Percentiles rank a stretch among this genome's conserved stretches.
phyloP scores from a whole-genome alignment of 2,329 filamentous ascomycete genomes.

The Bipolaris zeicola region DNA sequence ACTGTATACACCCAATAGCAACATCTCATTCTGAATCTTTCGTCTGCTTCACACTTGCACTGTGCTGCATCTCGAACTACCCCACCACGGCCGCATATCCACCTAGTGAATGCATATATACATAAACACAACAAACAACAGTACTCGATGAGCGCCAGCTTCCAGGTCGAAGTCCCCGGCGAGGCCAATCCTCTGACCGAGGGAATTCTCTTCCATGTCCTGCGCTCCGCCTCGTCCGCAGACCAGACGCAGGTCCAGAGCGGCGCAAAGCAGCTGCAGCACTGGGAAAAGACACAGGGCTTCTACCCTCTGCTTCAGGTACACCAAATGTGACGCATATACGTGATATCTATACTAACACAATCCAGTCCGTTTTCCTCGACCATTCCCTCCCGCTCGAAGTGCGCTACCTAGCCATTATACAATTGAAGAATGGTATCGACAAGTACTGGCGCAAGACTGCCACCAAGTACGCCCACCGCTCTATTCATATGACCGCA shows the following conservation, averaged over 20 bases:
- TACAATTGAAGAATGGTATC: slow-evolving; percentile 95
- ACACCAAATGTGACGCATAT: background rate
- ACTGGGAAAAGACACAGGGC: slow-evolving; percentile 56
- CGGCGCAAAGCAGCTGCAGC: slow-evolving; percentile 58
- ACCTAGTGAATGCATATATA: background rate
- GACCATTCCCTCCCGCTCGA: slow-evolving; percentile 77
- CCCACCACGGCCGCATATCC: slow-evolving; percentile 18
- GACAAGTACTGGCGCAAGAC: slow-evolving; percentile 92
- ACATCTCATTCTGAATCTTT: background rate
- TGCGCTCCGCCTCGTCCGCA: slow-evolving; percentile 55
- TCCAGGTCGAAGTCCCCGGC: slow-evolving; percentile 70
- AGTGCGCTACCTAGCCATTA: slow-evolving; percentile 85
- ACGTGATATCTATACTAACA: slow-evolving; percentile 12
- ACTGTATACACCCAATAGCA: background rate
- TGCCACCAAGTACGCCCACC: slow-evolving; percentile 62
- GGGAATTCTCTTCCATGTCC: slow-evolving; percentile 54
- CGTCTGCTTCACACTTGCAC: background rate
- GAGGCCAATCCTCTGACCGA: slow-evolving; percentile 69
- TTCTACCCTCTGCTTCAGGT: slow-evolving; percentile 57
- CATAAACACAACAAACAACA: background rate
- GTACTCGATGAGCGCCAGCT: slow-evolving; percentile 39
- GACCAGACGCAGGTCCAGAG: slow-evolving; percentile 57
- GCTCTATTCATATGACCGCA: background rate
- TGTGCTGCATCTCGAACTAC: slow-evolving; percentile 5
- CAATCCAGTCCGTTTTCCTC: slow-evolving; percentile 73